Evolutionary conservation across 441 rosid genomes (phyloP).

Genomic region (Arabidopsis hybrid): DNA sequence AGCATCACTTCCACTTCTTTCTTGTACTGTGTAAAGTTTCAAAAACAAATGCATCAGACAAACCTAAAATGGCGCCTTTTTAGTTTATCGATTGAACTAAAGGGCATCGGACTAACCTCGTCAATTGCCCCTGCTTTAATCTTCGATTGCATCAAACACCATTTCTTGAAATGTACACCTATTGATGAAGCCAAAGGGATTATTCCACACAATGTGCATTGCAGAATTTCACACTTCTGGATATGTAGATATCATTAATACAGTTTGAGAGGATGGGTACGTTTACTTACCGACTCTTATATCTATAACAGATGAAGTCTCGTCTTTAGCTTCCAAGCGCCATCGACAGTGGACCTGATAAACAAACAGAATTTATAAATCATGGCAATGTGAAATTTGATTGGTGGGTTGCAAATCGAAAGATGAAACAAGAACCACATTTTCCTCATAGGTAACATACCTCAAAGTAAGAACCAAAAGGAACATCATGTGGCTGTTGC

Average conservation of each 20-base stretch:
- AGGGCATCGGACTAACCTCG: slow-evolving; percentile 63
- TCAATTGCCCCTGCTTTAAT: slow-evolving; percentile 80
- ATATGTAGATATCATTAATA: neutral
- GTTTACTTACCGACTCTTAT: slow-evolving; percentile 78
- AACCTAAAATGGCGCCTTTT: neutral
- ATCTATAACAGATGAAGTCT: slow-evolving; percentile 63
- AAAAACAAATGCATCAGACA: slow-evolving; percentile 23
- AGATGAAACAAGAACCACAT: neutral
- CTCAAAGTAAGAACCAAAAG: slow-evolving; percentile 98
- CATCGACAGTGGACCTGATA: slow-evolving; percentile 90
- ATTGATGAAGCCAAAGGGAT: slow-evolving; percentile 29
- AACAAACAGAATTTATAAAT: slow-evolving; percentile 33
- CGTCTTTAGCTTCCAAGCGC: slow-evolving; percentile 71
- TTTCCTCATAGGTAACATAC: slow-evolving; percentile 44
- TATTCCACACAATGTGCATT: slow-evolving; percentile 1
- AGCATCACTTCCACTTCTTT: slow-evolving; percentile 86
- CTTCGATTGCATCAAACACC: slow-evolving; percentile 99
- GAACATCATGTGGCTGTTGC: slow-evolving; percentile 97
- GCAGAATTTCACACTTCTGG: neutral
- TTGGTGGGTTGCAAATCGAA: slow-evolving; percentile 8
- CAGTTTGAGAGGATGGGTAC: slow-evolving; percentile 40
- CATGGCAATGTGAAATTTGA: neutral
- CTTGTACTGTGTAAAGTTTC: slow-evolving; percentile 64
- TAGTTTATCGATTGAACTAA: neutral
- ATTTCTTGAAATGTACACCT: slow-evolving; percentile 99